Evolutionary conservation across 768 basidiomycete species (phyloP), one percentile per base, ranked within the genome.

Genomic region (Mycena alexandri): DNA sequence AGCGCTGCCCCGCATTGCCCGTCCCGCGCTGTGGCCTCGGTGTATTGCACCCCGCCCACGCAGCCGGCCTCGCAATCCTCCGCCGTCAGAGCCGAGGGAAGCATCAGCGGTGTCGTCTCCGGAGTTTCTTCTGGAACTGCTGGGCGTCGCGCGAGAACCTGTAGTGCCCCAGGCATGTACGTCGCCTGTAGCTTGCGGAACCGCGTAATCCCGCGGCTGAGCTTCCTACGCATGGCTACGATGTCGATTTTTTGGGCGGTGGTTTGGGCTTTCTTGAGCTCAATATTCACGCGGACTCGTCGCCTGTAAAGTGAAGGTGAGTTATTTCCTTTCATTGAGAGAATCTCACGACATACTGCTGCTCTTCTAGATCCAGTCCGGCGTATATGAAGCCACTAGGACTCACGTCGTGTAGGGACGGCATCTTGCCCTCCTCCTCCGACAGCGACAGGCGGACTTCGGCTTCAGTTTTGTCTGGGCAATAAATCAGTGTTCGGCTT

Each of bases 1-100:
- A 69, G 67, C 2, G 67, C 62, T 6, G 44, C 21, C 3, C 43
- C 47, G 33, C 67, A 63, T 42, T 69, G 67, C 19, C 54, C 67
- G 8, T 57, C 63, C 19, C 63, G 63, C n/a, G 59, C 41, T 2
- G 10, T 3, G 2, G 21, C 16, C 63, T 69, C 67, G n/a, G 58
- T 25, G 3, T 41, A 22, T 11, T 13, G 22, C 50, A 69, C 36
- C 2, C 51, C 56, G 21, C 5, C 11, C 9, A 29, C 41, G n/a
- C n/a, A n/a, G n/a, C n/a, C n/a, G n/a, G n/a, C n/a, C n/a, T n/a
- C n/a, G n/a, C n/a, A n/a, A n/a, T n/a, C n/a, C n/a, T n/a, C n/a
- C n/a, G n/a, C n/a, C n/a, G n/a, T n/a, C n/a, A n/a, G n/a, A n/a
- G n/a, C n/a, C n/a, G n/a, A n/a, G n/a, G n/a, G n/a, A n/a, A 54